Conservation (phyloP, 2,329 filamentous ascomycete species). For the Pleoardoris graminearum region DNA sequence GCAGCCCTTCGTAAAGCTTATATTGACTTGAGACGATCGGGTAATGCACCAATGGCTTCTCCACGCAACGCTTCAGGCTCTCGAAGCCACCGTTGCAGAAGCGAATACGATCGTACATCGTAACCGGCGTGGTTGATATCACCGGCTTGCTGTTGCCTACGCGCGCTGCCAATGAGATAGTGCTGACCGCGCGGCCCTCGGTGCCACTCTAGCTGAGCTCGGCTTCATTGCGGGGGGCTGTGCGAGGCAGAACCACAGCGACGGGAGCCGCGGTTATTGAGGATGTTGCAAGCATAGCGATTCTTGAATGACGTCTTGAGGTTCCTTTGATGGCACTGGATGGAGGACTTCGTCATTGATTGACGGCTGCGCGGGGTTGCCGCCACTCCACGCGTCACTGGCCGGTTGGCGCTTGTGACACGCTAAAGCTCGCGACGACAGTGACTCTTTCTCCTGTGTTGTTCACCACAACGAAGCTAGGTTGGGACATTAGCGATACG, state of each 20-base stretch:
- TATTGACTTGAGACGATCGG: neutral
- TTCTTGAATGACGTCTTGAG: neutral
- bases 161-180: constrained; percentile 3
- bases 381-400: neutral
- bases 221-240: neutral
- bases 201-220: neutral
- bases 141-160: constrained; percentile 9
- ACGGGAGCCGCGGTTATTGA: neutral
- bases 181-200: constrained; percentile 18
- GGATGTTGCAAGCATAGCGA: too few relatives aligned
- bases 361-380: neutral
- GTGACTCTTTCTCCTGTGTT: neutral
- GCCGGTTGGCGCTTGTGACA: neutral
- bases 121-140: neutral
- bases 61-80: neutral
- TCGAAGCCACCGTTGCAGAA: constrained; percentile 3
- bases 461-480: too few relatives aligned
- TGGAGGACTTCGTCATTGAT: neutral
- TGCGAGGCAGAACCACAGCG: neutral
- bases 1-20: neutral
- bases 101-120: neutral
- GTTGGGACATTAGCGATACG: too few relatives aligned
- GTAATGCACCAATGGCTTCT: neutral
- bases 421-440: neutral
- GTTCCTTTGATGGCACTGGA: neutral